Evolutionary conservation across 1,284 basidiomycete species (phyloP), one percentile per base, ranked within the genome.

Genomic region (Leccinum olivaceoglutinosum): DNA sequence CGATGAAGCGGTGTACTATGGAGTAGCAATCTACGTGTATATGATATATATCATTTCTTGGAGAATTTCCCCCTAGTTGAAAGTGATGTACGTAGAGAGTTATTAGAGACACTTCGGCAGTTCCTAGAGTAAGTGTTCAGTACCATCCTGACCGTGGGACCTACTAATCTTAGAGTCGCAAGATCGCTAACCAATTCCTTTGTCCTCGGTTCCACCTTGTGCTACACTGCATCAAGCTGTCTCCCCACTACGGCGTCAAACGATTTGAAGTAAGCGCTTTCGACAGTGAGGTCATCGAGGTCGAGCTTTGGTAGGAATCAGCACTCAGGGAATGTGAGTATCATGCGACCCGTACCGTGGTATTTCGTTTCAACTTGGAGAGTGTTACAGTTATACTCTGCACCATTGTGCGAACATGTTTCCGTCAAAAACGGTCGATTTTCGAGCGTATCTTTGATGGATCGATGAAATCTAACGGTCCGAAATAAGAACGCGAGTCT

Each of bases 321-420:
- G 60, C 36, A 34, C 29, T 12, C 18, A 10, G 6, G 11, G 5
- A 36, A 58, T 5, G 53, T 8, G 25, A 56, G 25, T 10, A 53
- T 16, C 46, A 51, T 32, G 29, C 18, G 38, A 62, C 44, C 39
- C 16, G 21, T 49, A 76, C 95, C 61, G 86, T 83, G 0, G 88
- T 88, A 69, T 96, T 93, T 39, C 93, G 86, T 74, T 96, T 96
- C 34, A 99, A 80, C 75, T 99, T 96, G 0, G 88, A 85, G 1
- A 99, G 79, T 2, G 96, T 98, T 1, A 86, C 87, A 46, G 87
- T 92, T 88, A 99, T 96, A 73, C 96, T 99, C 69, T 96, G 93
- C 14, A 98, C 87, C 65, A 99, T 94, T 2, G 92, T 92, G 58
- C 88, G 85, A 73, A 76, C 97, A 99, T 98, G 7, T 86, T 77